Base-by-base conservation (phyloP, 1,139 yeast genomes). In the Pichia sp. region DNA sequence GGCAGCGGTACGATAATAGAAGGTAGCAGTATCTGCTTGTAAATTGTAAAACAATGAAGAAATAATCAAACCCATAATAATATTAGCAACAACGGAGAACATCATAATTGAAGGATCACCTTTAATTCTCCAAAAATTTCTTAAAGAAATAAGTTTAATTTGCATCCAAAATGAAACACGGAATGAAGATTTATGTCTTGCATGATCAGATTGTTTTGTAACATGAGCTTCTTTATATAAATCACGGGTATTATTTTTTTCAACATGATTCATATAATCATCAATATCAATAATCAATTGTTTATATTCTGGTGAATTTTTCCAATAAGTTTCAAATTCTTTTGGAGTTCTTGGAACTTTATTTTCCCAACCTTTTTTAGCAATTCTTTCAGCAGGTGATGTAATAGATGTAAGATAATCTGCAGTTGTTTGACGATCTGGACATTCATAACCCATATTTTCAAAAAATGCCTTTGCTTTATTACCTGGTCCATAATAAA, bases 341-440 rank as follows among this genome's bases (percentile, higher is more conserved):
- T 62, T 58, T 36, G 70, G 66, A 53, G 71, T 58, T 32, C 41
- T 48, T 37, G 65, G 64, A 46, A 60, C 63, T 38, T 51, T 64
- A 40, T 56, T 48, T 51, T 70, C 75, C 53, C 58, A 77, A 2
- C 90, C 94, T 28, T 66, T 60, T 49, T 65, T 65, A 9, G 76
- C 66, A 22, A 70, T 63, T 63, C 94, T 75, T 62, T 83, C 94
- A 4, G 70, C 67, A 6, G 94, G 89, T 51, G 81, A 78, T 3
- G 94, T 82, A 42, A 85, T 66, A 1, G 95, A 82, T 1, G 95
- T 86, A 57, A 86, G 69, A 63, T 74, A 87, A 62, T 87, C 95
- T 23, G 92, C 89, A 45, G 94, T 82, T 10, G 95, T 83, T 67
- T 83, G 90, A 64, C 95, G 80, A 35, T 75, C 74, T 31, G 90